These are phyloP conservation scores for Venturia aucupariae DNA, from an alignment of 2,329 filamentous ascomycete genomes.

Conservation along the genomic window DNA sequence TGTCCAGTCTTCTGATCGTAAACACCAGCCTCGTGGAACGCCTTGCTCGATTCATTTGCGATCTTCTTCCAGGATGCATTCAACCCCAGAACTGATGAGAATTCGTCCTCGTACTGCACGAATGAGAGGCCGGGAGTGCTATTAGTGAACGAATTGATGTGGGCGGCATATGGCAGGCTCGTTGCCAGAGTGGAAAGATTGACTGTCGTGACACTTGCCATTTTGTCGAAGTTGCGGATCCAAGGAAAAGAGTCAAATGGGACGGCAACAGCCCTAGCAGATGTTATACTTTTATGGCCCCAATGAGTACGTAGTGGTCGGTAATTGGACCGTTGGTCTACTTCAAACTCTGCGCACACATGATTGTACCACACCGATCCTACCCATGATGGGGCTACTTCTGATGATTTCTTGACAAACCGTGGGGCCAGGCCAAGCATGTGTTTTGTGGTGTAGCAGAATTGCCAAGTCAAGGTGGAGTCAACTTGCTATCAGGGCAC, in stretches of 20 bases:
- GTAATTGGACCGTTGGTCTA: not conserved
- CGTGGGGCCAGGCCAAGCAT: not conserved
- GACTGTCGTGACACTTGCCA: conserved; percentile 16
- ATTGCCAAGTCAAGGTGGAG: not conserved
- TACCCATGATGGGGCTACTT: not conserved
- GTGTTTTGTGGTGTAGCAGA: not conserved
- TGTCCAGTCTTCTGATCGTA: conserved; percentile 27
- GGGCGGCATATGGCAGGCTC: conserved; percentile 21
- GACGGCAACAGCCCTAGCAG: not conserved
- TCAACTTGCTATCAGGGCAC: not conserved
- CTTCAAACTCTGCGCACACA: not conserved
- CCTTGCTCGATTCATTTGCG: conserved; percentile 19
- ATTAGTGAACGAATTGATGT: conserved; percentile 21
- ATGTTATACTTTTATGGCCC: not conserved
- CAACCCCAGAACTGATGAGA: conserved; percentile 8
- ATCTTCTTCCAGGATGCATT: conserved; percentile 4
- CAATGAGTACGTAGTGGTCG: not conserved
- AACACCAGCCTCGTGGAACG: conserved; percentile 34
- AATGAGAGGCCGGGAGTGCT: conserved; percentile 20
- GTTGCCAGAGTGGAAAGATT: conserved; percentile 26
- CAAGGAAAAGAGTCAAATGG: not conserved
- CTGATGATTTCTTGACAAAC: no score
- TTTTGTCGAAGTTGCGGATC: not conserved
- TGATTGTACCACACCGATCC: not conserved
- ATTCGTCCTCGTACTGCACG: conserved; percentile 7